Evolutionary conservation across 805 yeast species (phyloP), one percentile per base, ranked within the genome.

Genomic region (Nakazawaea anatomiae): DNA sequence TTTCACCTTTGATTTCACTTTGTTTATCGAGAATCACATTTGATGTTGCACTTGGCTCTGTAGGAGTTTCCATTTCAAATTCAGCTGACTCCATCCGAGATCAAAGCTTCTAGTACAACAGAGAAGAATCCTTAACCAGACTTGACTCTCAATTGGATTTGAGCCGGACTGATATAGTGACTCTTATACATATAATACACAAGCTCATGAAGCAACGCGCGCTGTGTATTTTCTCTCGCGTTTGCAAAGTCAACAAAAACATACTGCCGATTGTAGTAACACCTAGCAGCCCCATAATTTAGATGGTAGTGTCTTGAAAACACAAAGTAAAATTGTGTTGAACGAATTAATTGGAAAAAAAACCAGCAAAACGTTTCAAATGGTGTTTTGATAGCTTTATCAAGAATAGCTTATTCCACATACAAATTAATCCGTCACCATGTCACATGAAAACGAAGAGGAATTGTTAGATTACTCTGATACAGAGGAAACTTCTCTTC

Each of bases 381-480:
- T 18, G 25, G 25, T 3, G 25, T 18, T 18, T 18, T 18, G 25
- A 2, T 18, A 18, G 25, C 25, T 39, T 18, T 18, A 39, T 12
- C 25, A 25, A 8, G 5, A 9, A 18, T 28, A 7, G 25, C 28
- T 25, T 40, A 40, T 11, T 27, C 12, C 3, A 27, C 18, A 25
- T 10, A 34, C 9, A 34, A 4, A 44, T 45, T 35, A 36, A 36
- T n/a, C 42, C 30, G 36, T 30, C 14, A 46, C 36, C 30, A 87
- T 89, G 96, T 89, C 96, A 52, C 87, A 88, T 85, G 95, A 87
- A 80, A 95, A 94, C 66, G 98, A 92, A 87, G 99, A 94, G 87
- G 99, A 94, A 80, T 83, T 94, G 69, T 84, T 94, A 74, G 99
- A 94, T 71, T 94, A 94, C 83, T 91, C 97, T 69, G 99, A 94